Base-by-base conservation (phyloP, 2,329 filamentous ascomycete genomes). In the Macrophomina tecta region DNA sequence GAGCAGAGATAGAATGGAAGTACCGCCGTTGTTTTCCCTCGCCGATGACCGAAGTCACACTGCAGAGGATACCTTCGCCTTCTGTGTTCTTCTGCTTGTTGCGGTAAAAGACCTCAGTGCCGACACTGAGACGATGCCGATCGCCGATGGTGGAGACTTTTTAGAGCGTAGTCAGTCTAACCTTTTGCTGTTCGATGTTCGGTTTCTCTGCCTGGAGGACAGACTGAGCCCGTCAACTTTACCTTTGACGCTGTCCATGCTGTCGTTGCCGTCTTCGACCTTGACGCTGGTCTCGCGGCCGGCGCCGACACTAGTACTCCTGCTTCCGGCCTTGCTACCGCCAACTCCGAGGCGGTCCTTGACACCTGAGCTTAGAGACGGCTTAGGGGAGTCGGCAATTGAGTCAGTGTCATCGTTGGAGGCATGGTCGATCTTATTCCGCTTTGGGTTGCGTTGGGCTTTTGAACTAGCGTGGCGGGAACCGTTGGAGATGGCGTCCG, bases 1-100 rank as follows among this genome's bases (percentile, higher is more conserved):
- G 18, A n/a, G 23, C n/a, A 36, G 5, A 38, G 18, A 32, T 28
- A 23, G 36, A 42, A 30, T 58, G 46, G 45, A 32, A 14, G 14
- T 66, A 69, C 68, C 82, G 81, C 30, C 83, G 80, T 71, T 84
- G 82, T 69, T 84, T 85, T 67, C 82, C 83, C 69, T 85, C 83
- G 67, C 83, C 83, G 32, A 84, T 84, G n/a, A 85, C 82, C 38
- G 76, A 76, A 5, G 83, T 84, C 51, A 85, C 81, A 64, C 79
- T 78, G 73, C 82, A 84, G 28, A 85, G 77, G 40, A 84, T 84
- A 67, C 83, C 83, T 75, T 84, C 82, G 71, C 83, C 83, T 73
- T 84, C 82, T 18, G 72, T 76, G 46, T 70, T 72, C 73, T 78
- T 76, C 45, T 70, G 68, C 69, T 79, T 78, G 70, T 83, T 82